These are phyloP conservation scores for Wilcoxina mikolae DNA, from an alignment of 495 filamentous ascomycete genomes.

Conservation along the genomic window DNA sequence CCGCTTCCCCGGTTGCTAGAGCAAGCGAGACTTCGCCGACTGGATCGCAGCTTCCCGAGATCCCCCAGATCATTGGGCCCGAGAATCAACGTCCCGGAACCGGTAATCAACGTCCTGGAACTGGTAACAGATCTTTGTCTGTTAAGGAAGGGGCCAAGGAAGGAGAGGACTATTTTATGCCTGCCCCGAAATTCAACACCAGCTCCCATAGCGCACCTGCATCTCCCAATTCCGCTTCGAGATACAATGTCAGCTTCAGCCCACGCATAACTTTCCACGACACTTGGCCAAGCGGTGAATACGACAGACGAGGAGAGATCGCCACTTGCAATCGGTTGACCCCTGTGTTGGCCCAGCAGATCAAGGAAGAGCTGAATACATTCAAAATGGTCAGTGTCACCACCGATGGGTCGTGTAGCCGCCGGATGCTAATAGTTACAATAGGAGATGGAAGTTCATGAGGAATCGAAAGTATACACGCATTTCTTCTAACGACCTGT, in stretches of 20 bases:
- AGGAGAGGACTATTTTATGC: constrained; percentile 76
- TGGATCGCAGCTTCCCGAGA: constrained; percentile 21
- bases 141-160: constrained; percentile 39
- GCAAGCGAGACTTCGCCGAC: constrained; percentile 35
- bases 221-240: constrained; percentile 47
- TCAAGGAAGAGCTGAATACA: constrained; percentile 97
- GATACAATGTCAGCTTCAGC: constrained; percentile 75
- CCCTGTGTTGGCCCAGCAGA: constrained; percentile 93
- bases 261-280: constrained; percentile 90
- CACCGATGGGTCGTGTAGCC: background rate
- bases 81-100: constrained; percentile 21
- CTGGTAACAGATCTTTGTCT: constrained; percentile 10
- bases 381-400: constrained; percentile 90
- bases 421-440: constrained; percentile 29
- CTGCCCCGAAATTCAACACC: constrained; percentile 47
- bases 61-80: constrained; percentile 9
- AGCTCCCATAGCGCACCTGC: constrained; percentile 55
- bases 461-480: constrained; percentile 95
- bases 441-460: constrained; percentile 99
- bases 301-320: constrained; percentile 89
- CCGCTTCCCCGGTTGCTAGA: constrained; percentile 49
- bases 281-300: constrained; percentile 88
- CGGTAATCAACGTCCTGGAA: no score
- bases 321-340: constrained; percentile 96
- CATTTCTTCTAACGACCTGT: constrained; percentile 74